Evolutionary conservation across 768 basidiomycete species (phyloP).

Genomic region (Auricularia sp.): DNA sequence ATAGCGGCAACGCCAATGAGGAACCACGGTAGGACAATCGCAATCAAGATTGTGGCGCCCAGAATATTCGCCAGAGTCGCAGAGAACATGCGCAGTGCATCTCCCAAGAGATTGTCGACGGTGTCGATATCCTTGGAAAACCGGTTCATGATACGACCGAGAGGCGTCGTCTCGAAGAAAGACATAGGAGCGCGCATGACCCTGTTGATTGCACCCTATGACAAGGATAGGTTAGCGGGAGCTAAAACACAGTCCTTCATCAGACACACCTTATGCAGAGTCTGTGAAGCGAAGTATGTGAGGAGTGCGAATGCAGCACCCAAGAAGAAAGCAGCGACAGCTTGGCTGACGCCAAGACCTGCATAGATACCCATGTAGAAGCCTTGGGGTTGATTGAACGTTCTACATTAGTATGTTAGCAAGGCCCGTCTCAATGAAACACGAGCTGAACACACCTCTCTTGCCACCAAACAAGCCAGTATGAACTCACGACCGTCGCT

Average conservation of each 20-base stretch:
- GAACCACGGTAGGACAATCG: conserved; percentile 14
- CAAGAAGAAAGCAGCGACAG: conserved; percentile 56
- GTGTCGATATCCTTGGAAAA: conserved; percentile 84
- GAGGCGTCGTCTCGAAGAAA: conserved; percentile 84
- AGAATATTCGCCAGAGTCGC: conserved; percentile 53
- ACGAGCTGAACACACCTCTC: conserved; percentile 35
- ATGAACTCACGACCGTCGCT: conserved; percentile 58
- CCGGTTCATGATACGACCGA: conserved; percentile 83
- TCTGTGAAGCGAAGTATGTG: conserved; percentile 68
- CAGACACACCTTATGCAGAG: conserved; percentile 36
- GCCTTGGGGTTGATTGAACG: too few species aligned
- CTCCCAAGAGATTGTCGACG: conserved; percentile 53
- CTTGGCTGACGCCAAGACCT: conserved; percentile 57
- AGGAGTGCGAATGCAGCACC: conserved; percentile 54
- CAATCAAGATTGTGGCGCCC: conserved; percentile 68
- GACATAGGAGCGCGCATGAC: conserved; percentile 72
- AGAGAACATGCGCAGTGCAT: conserved; percentile 65
- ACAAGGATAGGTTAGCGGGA: too few species aligned
- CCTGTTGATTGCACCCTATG: too few species aligned
- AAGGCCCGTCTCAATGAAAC: too few species aligned
- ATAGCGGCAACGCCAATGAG: too few species aligned
- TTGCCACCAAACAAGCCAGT: conserved; percentile 86
- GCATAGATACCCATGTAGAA: conserved; percentile 76
- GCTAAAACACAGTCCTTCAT: too few species aligned
- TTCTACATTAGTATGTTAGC: too few species aligned